Percentiles rank a stretch among this genome's conserved stretches.
These are phyloP conservation scores for Pedinophyceae sp. DNA, from an alignment of 139 green algal genomes.

Conservation along the genomic window DNA sequence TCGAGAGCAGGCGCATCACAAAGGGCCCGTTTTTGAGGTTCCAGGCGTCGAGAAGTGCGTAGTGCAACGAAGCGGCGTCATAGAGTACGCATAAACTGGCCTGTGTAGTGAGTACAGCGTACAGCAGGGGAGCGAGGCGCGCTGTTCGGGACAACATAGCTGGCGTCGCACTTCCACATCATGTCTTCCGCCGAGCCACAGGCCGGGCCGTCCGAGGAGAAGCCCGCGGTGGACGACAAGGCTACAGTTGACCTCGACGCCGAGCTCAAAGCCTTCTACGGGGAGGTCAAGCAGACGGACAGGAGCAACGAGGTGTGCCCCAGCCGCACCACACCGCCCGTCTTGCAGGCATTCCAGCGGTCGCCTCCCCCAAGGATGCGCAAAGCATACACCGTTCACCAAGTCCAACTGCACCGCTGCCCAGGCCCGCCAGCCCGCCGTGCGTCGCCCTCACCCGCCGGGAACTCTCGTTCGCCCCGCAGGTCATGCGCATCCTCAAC, in stretches of 20 bases:
- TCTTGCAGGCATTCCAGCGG: not conserved
- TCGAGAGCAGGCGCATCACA: too few species aligned
- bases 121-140: too few species aligned
- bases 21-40: too few species aligned
- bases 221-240: not conserved
- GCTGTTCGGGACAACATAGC: too few species aligned
- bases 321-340: not conserved
- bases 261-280: not conserved
- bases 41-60: too few species aligned
- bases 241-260: not conserved
- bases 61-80: too few species aligned
- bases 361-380: not conserved
- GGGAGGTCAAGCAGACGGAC: not conserved
- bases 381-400: not conserved
- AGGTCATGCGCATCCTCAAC: conserved; percentile 10
- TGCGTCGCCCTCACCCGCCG: not conserved
- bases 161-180: too few species aligned
- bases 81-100: too few species aligned
- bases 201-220: not conserved
- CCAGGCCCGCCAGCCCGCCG: not conserved
- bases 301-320: not conserved
- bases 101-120: too few species aligned
- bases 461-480: too few species aligned
- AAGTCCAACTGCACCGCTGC: not conserved
- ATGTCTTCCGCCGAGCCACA: too few species aligned